Evolutionary conservation across 768 basidiomycete genomes (phyloP).

Genomic region (Suillus fuscotomentosus): DNA sequence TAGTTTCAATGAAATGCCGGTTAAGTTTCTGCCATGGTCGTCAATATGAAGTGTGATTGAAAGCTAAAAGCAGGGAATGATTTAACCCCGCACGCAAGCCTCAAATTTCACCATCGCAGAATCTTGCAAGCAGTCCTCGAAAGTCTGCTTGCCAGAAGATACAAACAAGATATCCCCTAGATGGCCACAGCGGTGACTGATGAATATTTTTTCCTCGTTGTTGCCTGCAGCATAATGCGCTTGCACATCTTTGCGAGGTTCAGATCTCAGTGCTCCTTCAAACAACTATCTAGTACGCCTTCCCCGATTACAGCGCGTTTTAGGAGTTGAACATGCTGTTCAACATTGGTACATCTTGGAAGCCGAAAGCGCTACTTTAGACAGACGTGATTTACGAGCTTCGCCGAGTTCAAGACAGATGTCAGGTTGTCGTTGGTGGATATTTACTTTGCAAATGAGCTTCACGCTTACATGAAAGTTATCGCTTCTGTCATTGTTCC

Average conservation of each 20-base stretch:
- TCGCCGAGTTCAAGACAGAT: background rate
- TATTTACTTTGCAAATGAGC: background rate
- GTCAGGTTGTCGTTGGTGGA: background rate
- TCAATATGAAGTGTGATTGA: background rate
- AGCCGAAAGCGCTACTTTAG: background rate
- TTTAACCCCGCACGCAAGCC: background rate
- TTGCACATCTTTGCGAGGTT: background rate
- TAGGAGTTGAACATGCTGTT: background rate
- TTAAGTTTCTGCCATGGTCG: background rate
- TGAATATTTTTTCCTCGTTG: background rate
- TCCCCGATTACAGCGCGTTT: background rate
- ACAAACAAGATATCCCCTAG: background rate
- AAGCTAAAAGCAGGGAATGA: background rate
- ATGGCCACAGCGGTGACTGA: background rate
- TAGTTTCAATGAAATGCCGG: background rate
- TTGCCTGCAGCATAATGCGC: background rate
- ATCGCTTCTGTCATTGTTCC: background rate
- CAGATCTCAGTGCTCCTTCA: background rate
- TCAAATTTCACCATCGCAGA: background rate
- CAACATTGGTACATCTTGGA: background rate
- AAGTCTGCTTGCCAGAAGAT: background rate
- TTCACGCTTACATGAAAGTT: background rate
- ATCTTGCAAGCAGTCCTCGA: background rate
- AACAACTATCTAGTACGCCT: background rate
- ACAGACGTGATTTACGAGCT: background rate